Evolutionary conservation across 2,329 filamentous ascomycete species (phyloP).

Genomic region (Trematosphaeria pertusa): DNA sequence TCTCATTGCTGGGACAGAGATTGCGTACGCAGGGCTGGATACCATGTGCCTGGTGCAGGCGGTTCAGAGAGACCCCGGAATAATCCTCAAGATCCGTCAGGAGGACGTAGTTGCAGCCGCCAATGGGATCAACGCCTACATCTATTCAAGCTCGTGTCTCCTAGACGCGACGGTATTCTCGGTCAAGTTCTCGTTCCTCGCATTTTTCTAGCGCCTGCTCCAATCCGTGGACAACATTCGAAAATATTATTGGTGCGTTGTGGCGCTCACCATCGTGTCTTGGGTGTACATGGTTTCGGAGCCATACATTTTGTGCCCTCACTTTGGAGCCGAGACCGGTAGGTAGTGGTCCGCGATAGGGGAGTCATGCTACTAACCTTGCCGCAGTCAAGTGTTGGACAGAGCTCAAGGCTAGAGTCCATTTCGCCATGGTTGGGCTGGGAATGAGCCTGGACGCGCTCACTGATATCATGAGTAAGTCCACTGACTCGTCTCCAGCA

Average conservation of each 20-base stretch:
- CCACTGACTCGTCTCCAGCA: background rate
- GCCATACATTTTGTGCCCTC: slow-evolving; percentile 1
- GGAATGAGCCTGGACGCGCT: background rate
- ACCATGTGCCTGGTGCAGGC: background rate
- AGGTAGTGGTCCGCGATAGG: background rate
- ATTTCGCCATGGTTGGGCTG: background rate
- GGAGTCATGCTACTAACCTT: background rate
- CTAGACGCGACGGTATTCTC: slow-evolving; percentile 3
- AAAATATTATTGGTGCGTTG: slow-evolving; percentile 5
- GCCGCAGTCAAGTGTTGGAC: background rate
- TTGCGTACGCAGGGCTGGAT: background rate
- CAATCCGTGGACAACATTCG: background rate
- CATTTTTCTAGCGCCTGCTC: slow-evolving; percentile 3
- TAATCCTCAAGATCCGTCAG: background rate
- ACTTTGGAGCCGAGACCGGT: slow-evolving; percentile 4
- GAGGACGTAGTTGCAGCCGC: background rate
- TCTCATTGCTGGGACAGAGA: background rate
- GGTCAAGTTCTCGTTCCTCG: slow-evolving; percentile 10
- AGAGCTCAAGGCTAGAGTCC: background rate
- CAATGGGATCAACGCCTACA: background rate
- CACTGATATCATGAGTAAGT: slow-evolving; percentile 3
- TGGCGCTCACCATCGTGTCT: slow-evolving; percentile 2
- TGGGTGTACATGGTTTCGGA: background rate
- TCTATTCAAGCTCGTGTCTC: background rate
- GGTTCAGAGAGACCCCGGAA: background rate